A percentile compares a stretch with the other conserved stretches of the same genome.
phyloP scores from a whole-genome alignment of 441 rosid species.

The Croton laevigatus region DNA sequence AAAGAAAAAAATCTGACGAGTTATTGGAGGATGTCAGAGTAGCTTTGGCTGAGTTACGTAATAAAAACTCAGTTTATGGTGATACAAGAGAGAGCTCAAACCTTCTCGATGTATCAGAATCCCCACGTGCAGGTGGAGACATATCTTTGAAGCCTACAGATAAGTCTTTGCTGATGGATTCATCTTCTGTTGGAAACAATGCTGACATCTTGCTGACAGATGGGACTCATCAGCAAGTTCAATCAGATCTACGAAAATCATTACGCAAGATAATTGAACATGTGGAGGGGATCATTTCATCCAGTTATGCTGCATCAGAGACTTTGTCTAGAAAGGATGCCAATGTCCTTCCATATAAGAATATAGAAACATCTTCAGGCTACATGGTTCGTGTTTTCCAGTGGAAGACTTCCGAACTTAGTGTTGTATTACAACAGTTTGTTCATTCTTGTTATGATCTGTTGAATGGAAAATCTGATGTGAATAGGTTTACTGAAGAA shows the following conservation, averaged over 20 bases:
- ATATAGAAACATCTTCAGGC: slow-evolving; percentile 44
- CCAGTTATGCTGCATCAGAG: slow-evolving; percentile 22
- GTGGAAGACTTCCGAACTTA: slow-evolving; percentile 74
- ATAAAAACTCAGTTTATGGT: slow-evolving; percentile 20
- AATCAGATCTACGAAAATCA: slow-evolving; percentile 48
- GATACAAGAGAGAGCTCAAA: slow-evolving; percentile 21
- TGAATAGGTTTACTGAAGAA: slow-evolving; percentile 58
- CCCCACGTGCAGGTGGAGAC: slow-evolving; percentile 26
- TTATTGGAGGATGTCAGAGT: slow-evolving; percentile 60
- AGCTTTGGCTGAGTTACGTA: slow-evolving; percentile 46
- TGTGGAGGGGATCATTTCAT: slow-evolving; percentile 52
- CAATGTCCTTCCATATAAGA: slow-evolving; percentile 31
- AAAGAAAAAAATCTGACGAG: slow-evolving; percentile 37
- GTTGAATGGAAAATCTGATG: slow-evolving; percentile 46
- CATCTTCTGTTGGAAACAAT: slow-evolving; percentile 22
- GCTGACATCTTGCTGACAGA: slow-evolving; percentile 21
- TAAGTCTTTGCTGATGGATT: slow-evolving; percentile 24
- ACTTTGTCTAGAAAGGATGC: slow-evolving; percentile 34
- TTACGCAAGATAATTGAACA: slow-evolving; percentile 57
- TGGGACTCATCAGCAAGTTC: slow-evolving; percentile 21
- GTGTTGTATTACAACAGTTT: slow-evolving; percentile 50
- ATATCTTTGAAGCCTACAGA: slow-evolving; percentile 36
- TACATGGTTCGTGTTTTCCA: slow-evolving; percentile 72
- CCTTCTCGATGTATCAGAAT: slow-evolving; percentile 14
- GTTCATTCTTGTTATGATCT: slow-evolving; percentile 55